phyloP scores from a whole-genome alignment of 345 rosid species.

The Citrus glauca region DNA sequence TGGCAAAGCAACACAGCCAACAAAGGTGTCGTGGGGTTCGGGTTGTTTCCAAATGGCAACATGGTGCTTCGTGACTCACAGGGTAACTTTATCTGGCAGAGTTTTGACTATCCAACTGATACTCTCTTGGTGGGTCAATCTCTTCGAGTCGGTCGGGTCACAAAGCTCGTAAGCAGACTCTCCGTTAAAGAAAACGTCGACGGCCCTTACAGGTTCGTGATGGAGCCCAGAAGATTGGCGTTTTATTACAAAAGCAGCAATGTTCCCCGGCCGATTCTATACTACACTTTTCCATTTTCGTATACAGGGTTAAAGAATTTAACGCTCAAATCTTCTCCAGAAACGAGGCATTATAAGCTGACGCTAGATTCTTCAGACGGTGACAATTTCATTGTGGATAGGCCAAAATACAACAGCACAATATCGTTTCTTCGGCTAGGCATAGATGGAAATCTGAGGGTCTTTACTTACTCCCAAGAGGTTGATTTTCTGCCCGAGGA shows the following conservation, averaged over 20 bases:
- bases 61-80: constrained; percentile 47
- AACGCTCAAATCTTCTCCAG: constrained; percentile 19
- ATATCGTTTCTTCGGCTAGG: constrained; percentile 37
- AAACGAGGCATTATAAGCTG: background rate
- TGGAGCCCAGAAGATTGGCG: constrained; percentile 39
- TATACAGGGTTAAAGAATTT: constrained; percentile 2
- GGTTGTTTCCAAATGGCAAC: constrained; percentile 50
- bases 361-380: background rate
- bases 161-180: constrained; percentile 49
- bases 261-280: constrained; percentile 24
- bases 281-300: constrained; percentile 13
- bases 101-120: constrained; percentile 59
- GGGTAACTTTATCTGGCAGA: constrained; percentile 52
- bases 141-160: constrained; percentile 21
- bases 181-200: constrained; percentile 28
- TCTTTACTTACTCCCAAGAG: constrained; percentile 34
- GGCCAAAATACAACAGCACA: constrained; percentile 42
- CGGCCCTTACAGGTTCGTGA: constrained; percentile 55
- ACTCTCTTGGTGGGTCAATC: constrained; percentile 61
- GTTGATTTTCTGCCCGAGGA: constrained; percentile 36
- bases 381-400: background rate
- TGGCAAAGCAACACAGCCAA: constrained; percentile 68
- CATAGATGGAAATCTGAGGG: constrained; percentile 44
- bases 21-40: constrained; percentile 52
- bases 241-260: constrained; percentile 32